Base-by-base conservation (phyloP, 768 basidiomycete species). In the Symmetrospora coprosmae region DNA sequence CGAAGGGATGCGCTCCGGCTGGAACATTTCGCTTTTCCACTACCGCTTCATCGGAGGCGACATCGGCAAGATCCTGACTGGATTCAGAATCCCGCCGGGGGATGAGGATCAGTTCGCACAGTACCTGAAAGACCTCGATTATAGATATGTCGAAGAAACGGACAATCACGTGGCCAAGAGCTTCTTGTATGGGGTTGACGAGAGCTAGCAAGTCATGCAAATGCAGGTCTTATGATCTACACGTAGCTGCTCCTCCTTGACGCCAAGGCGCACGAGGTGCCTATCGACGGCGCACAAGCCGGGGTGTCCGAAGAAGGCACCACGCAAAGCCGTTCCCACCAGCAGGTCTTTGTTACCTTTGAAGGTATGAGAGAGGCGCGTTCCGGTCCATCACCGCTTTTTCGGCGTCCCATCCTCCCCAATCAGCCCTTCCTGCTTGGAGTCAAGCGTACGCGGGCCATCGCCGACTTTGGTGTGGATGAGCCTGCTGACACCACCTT, bases 21-120 rank as follows among this genome's bases (percentile, higher is more conserved):
- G 91, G 90, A 96, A 91, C 72, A 87, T 99, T 48, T 85, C 89
- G 1, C 72, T 99, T 65, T 99, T 97, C 76, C 94, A 99, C 72
- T 99, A 99, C 73, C 80, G 94, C 56, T 96, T 97, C 71, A 92
- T 97, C 62, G 94, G 94, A 30, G 88, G 85, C 70, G 92, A 97
- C 70, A 75, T 96, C 27, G 89, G 89, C 25, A 92, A 84, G 72
- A 86, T 99, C 2, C 75, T 99, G 49, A 87, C 90, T 2, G 94
- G 89, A 1, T 83, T 97, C 51, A 91, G 94, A 71, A 89, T 96
- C 2, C 87, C 90, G 7, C 76, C 77, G 38, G 71, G 74, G 33
- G 86, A 87, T 43, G 74, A 77, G 35, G 74, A 75, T 13, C 78
- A 80, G 49, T 96, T 96, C 66, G 78, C 81, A 53, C 74, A 75